Conservation (phyloP, 805 yeast genomes). For the Candida caryicola region DNA sequence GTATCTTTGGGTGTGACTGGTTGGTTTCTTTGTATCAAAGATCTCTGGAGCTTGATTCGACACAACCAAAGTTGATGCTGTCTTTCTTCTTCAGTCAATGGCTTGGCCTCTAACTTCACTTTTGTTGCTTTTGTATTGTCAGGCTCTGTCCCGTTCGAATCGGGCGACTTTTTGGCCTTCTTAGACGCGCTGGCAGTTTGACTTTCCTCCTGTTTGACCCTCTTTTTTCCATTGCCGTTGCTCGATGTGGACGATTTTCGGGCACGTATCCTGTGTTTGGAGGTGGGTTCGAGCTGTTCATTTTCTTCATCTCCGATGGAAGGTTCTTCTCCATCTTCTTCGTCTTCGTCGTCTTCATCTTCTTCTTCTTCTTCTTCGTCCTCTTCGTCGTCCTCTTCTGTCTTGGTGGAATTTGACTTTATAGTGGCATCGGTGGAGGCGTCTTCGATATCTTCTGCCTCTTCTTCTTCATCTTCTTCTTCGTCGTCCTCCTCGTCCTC, state of each 20-base stretch:
- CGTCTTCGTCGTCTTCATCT: constrained; percentile 9
- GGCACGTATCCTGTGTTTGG: constrained; percentile 9
- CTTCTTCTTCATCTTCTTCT: constrained; percentile 18
- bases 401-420: constrained; percentile 1
- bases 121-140: constrained; percentile 5
- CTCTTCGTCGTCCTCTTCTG: constrained; percentile 7
- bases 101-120: constrained; percentile 10
- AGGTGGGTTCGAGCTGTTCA: neutral
- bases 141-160: constrained; percentile 7
- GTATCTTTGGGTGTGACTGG: constrained; percentile 39
- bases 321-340: constrained; percentile 3
- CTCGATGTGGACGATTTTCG: constrained; percentile 5
- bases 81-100: constrained; percentile 36
- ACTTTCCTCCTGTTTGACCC: constrained; percentile 5
- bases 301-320: constrained; percentile 4
- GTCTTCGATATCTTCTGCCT: constrained; percentile 11
- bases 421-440: neutral
- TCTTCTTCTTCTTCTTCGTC: constrained; percentile 8
- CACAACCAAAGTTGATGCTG: constrained; percentile 47
- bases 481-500: constrained; percentile 23
- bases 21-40: constrained; percentile 45
- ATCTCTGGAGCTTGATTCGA: constrained; percentile 47
- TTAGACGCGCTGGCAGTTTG: neutral
- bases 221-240: constrained; percentile 5
- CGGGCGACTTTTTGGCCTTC: constrained; percentile 1